phyloP scores from a whole-genome alignment of 2,329 filamentous ascomycete genomes.

The Arthrobotrys conoides region DNA sequence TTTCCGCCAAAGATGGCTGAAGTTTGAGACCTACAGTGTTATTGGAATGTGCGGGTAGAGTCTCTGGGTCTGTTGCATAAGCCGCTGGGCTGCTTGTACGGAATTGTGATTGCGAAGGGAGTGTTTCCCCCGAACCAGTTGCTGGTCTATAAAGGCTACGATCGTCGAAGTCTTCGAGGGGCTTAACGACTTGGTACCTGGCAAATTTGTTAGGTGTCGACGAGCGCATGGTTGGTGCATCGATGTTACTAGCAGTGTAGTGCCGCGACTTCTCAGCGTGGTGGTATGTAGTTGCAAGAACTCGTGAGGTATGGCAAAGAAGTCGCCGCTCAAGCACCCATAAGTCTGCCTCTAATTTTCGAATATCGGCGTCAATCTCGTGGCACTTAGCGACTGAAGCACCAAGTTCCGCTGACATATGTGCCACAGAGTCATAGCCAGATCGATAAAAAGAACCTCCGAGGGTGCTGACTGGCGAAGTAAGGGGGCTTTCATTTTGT shows the following conservation, averaged over 20 bases:
- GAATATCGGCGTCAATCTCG: slow-evolving; percentile 84
- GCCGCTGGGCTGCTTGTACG: not conserved
- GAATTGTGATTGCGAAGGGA: not conserved
- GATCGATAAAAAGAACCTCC: slow-evolving; percentile 62
- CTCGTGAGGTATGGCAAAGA: slow-evolving; percentile 90
- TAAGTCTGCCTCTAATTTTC: slow-evolving; percentile 81
- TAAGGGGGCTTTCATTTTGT: slow-evolving; percentile 62
- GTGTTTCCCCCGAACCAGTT: slow-evolving; percentile 74
- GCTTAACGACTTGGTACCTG: slow-evolving; percentile 18
- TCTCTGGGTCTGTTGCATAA: not conserved
- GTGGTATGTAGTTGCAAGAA: slow-evolving; percentile 90
- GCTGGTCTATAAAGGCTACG: slow-evolving; percentile 79
- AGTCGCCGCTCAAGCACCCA: slow-evolving; percentile 82
- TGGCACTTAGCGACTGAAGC: slow-evolving; percentile 86
- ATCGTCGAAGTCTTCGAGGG: slow-evolving; percentile 77
- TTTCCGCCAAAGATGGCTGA: not conserved
- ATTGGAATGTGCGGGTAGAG: not conserved
- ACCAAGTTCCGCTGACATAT: slow-evolving; percentile 74
- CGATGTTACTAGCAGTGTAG: slow-evolving; percentile 3
- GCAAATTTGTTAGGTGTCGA: slow-evolving; percentile 9
- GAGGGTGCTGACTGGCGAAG: slow-evolving; percentile 66
- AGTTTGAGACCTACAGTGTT: not conserved
- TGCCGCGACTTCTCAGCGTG: slow-evolving; percentile 64
- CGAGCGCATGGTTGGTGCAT: not conserved
- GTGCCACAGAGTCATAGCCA: slow-evolving; percentile 6